These are phyloP conservation scores for Syzygium aqueum DNA, from an alignment of 345 rosid genomes.

Conservation along the genomic window DNA sequence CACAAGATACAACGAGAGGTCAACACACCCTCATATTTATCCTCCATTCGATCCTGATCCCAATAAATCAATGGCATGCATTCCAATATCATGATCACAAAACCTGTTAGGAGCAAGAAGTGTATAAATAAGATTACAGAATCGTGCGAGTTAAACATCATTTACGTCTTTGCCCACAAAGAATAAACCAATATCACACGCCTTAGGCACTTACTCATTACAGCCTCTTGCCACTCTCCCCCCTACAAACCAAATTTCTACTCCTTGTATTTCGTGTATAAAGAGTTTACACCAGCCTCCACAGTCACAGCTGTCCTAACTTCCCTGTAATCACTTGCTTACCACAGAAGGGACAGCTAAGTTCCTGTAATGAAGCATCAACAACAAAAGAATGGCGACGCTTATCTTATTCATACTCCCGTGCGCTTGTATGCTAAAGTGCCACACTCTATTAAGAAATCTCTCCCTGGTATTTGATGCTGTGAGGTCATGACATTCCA, in stretches of 20 bases:
- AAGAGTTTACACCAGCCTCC: background rate
- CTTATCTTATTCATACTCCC: background rate
- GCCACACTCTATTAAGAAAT: background rate
- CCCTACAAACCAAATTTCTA: background rate
- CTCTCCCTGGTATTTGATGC: background rate
- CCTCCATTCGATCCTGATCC: background rate
- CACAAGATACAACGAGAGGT: background rate
- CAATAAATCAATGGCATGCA: background rate
- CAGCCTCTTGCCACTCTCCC: background rate
- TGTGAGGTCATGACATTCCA: background rate
- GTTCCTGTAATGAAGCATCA: background rate
- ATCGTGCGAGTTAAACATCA: background rate
- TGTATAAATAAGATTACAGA: background rate
- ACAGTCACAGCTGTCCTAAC: background rate
- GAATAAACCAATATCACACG: background rate
- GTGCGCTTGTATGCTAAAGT: background rate
- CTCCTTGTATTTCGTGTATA: background rate
- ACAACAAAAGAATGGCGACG: background rate
- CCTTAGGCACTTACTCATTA: background rate
- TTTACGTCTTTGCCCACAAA: background rate
- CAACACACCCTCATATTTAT: background rate
- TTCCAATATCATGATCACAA: background rate
- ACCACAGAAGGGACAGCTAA: background rate
- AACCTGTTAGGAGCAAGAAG: background rate
- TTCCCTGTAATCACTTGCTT: background rate